A percentile compares a stretch with the other conserved stretches of the same genome.
Conservation (phyloP, 805 yeast species). For the Cyberlindnera maritima region DNA sequence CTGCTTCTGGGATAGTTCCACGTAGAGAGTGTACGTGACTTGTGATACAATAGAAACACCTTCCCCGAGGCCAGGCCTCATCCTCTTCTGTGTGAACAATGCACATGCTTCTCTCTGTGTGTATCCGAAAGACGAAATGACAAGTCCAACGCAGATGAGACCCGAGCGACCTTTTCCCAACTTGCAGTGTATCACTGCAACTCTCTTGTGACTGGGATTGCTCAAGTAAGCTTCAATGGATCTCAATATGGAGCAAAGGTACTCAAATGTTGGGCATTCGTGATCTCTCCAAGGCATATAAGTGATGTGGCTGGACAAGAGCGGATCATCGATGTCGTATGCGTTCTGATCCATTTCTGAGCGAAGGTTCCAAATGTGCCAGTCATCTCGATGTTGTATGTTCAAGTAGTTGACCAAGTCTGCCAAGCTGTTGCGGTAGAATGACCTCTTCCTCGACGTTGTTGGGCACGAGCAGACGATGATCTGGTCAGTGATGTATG, state of each 20-base stretch:
- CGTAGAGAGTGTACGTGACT: constrained; percentile 61
- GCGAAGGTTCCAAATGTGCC: constrained; percentile 76
- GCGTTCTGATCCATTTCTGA: constrained; percentile 46
- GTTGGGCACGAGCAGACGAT: constrained; percentile 81
- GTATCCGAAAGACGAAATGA: constrained; percentile 48
- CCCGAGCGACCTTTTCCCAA: constrained; percentile 95
- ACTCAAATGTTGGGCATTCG: constrained; percentile 61
- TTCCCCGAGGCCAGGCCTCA: constrained; percentile 49
- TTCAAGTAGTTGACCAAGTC: constrained; percentile 51
- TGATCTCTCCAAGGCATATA: constrained; percentile 71
- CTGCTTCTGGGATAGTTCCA: not conserved
- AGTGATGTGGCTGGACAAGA: constrained; percentile 8
- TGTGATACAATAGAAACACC: constrained; percentile 79
- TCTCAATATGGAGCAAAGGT: constrained; percentile 30
- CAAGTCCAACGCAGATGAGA: constrained; percentile 63
- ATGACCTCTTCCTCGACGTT: constrained; percentile 36
- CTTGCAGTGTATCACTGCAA: constrained; percentile 79
- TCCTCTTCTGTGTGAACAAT: constrained; percentile 54
- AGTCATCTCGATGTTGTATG: constrained; percentile 45
- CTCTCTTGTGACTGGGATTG: constrained; percentile 31
- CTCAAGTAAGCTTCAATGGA: constrained; percentile 42
- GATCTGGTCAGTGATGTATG: constrained; percentile 61
- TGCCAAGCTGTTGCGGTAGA: constrained; percentile 50
- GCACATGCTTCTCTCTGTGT: constrained; percentile 46
- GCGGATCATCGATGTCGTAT: constrained; percentile 27